Base-by-base conservation (phyloP, 768 basidiomycete species). In the Pulveroboletus sp. region DNA sequence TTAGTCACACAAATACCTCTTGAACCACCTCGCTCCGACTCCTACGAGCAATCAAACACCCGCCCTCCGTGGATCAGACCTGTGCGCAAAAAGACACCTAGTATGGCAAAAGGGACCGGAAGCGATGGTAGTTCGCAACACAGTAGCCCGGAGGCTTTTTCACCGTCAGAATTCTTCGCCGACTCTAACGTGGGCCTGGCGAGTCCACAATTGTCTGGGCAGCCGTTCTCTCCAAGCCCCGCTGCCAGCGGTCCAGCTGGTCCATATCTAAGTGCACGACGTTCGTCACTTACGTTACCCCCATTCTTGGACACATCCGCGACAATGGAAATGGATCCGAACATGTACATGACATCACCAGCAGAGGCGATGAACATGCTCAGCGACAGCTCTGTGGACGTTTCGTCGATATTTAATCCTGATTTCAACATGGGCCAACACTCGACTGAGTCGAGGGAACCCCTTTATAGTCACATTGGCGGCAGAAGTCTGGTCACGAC, bases 41-140 rank as follows among this genome's bases (percentile, higher is more conserved):
- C 74, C 30, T 67, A 69, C 23, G 71, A 73, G 14, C 75, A 76
- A 37, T 74, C 70, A 35, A 71, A 73, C 24, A 56, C 71, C 3
- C 78, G 91, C 14, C 87, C 85, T 11, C 87, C 92, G 8, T 95
- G 93, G 92, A 80, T 94, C 51, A 81, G 92, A 40, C 93, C 92
- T 8, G 83, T 93, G 8, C 86, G 84, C 52, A 91, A 88, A 66
- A 89, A 87, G 73, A 76, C 80, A 6, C 70, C 80, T 73, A 38
- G 69, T 64, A 19, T 68, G 75, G 43, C 72, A 73, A 51, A 68
- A 69, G 68, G 35, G 71, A 74, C 55, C 72, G 76, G 49, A 61
- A 78, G 43, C 67, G 79, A 46, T 71, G 76, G 51, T 26, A 30
- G 62, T 67, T 78, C 55, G 70, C 70, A 82, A 30, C 73, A 70